phyloP scores from a whole-genome alignment of 805 yeast genomes.

The Ogataea neopini region DNA sequence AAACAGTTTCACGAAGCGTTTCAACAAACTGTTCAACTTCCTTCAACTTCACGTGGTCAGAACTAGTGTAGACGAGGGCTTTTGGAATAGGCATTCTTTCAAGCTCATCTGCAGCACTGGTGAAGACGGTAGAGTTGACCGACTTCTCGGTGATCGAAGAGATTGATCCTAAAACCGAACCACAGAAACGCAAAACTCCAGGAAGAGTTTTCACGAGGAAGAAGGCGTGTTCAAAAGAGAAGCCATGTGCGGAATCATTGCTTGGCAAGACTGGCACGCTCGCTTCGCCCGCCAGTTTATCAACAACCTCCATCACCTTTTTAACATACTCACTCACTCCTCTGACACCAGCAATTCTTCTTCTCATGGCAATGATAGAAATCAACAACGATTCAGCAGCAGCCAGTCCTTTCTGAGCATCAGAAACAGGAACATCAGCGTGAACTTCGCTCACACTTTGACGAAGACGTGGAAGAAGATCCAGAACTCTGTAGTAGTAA shows the following conservation, averaged over 20 bases:
- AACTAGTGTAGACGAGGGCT: conserved; percentile 15
- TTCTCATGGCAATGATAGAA: conserved; percentile 54
- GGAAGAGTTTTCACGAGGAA: background rate
- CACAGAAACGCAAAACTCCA: background rate
- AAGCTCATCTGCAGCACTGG: background rate
- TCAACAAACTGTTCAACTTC: conserved; percentile 26
- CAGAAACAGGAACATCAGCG: conserved; percentile 74
- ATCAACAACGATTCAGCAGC: conserved; percentile 70
- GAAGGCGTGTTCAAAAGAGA: too few relatives aligned
- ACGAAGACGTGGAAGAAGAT: conserved; percentile 77
- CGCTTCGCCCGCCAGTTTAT: conserved; percentile 18
- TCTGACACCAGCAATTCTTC: conserved; percentile 38
- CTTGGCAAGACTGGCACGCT: background rate
- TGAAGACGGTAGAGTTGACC: background rate
- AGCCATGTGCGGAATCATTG: too few relatives aligned
- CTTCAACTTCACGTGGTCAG: conserved; percentile 19
- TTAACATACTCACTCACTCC: conserved; percentile 9
- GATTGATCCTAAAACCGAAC: background rate
- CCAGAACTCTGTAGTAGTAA: conserved; percentile 70
- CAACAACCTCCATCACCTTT: conserved; percentile 29
- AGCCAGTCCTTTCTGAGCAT: conserved; percentile 75
- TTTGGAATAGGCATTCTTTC: background rate
- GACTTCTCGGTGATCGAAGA: background rate
- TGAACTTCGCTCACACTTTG: conserved; percentile 59
- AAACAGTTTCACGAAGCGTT: conserved; percentile 32